Percentiles rank a stretch among this genome's conserved stretches.
phyloP scores from a whole-genome alignment of 2,329 filamentous ascomycete species.

The Aspergillus persii region DNA sequence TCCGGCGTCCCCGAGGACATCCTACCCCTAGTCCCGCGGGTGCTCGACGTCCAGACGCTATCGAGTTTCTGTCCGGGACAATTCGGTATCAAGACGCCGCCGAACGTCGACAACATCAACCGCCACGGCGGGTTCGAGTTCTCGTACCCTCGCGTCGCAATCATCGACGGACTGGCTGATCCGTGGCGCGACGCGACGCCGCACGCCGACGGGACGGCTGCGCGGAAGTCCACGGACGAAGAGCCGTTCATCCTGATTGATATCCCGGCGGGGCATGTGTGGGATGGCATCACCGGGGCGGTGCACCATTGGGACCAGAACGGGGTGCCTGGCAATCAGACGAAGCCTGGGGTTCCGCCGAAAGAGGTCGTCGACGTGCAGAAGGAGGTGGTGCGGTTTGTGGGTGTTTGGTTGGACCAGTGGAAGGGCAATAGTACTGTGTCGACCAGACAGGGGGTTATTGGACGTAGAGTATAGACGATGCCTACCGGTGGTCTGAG shows the following conservation, averaged over 20 bases:
- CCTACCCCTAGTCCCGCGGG: constrained; percentile 69
- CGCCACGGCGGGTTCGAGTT: constrained; percentile 72
- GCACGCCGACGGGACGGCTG: constrained; percentile 61
- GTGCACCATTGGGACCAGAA: constrained; percentile 67
- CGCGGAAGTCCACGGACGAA: constrained; percentile 58
- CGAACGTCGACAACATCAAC: constrained; percentile 68
- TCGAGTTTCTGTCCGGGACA: constrained; percentile 62
- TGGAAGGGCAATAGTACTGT: constrained; percentile 39
- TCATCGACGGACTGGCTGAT: constrained; percentile 74
- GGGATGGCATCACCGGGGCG: constrained; percentile 49
- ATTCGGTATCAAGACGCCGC: constrained; percentile 66
- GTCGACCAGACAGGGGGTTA: background rate
- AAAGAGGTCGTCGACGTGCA: constrained; percentile 57
- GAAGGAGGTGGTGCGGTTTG: constrained; percentile 58
- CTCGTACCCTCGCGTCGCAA: constrained; percentile 70
- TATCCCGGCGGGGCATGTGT: constrained; percentile 15
- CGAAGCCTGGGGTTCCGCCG: constrained; percentile 56
- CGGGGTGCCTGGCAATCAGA: constrained; percentile 12
- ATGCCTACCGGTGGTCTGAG: too few species aligned
- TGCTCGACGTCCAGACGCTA: constrained; percentile 62
- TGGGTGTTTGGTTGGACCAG: constrained; percentile 65
- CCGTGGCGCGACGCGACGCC: constrained; percentile 76
- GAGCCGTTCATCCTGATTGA: constrained; percentile 72
- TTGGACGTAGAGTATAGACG: background rate
- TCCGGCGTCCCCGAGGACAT: constrained; percentile 63